Evolutionary conservation across 164 flowering plant species (phyloP), one percentile per base, ranked within the genome.

Genomic region (Saururus chinensis): DNA sequence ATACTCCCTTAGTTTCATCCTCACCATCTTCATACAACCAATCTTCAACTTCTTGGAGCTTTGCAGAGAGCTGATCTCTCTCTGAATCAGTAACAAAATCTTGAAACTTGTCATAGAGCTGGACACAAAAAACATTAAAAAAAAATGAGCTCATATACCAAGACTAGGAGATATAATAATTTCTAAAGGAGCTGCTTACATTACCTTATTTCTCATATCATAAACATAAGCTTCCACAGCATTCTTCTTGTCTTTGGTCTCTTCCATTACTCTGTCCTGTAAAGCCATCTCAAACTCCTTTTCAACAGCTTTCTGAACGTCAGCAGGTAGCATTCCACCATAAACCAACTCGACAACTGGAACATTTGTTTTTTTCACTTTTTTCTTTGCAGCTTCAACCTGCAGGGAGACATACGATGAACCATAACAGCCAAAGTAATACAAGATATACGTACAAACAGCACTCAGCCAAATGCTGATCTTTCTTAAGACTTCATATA

Each of bases 21-120:
- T 92, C 98, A 51, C 98, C 97, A 48, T 92, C 98, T 64, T 92
- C 98, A 73, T 92, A 92, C 72, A 92, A 69, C 98, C 96, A 92
- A 70, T 92, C 98, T 62, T 92, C 97, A 17, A 79, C 83, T 68
- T 82, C 87, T 73, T 92, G 98, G 53, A 92, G 96, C 67, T 65
- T 85, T 53, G 83, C 70, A 25, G 66, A 71, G 19, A 92, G 73
- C 37, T 60, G 81, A 8, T 86, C 96, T 69, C 73, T 83, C 66
- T 88, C 93, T 16, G 85, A 61, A 11, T 65, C 80, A 12, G 82
- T 80, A 6, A 88, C 92, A 61, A 88, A 88, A 9, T 85, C 96
- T 0, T 82, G 86, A 61, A 80, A 88, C 63, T 87, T 90, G 76
- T 93, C 98, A 71, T 75, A 30, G 5, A 92, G 84, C 98, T 93